Percentiles rank a stretch among this genome's conserved stretches.
Evolutionary conservation across 306 rosid species (phyloP).

Genomic region (Quercus glauca): DNA sequence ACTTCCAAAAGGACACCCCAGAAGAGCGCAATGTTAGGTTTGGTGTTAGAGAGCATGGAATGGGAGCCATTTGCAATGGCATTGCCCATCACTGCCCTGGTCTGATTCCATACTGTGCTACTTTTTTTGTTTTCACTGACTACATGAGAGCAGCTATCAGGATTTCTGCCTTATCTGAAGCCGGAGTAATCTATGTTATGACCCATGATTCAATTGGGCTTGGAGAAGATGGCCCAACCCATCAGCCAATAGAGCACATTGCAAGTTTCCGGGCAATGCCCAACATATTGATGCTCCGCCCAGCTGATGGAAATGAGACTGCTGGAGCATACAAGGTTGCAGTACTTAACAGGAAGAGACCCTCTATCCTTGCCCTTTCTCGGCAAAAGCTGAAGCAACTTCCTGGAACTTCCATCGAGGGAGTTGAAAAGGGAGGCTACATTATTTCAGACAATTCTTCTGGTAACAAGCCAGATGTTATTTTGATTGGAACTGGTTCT

Average conservation of each 20-base stretch:
- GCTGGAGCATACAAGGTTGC: conserved; percentile 98
- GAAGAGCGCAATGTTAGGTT: conserved; percentile 90
- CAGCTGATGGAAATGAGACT: conserved; percentile 97
- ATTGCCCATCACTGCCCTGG: conserved; percentile 95
- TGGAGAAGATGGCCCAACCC: conserved; percentile 99
- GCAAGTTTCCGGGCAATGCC: conserved; percentile 99
- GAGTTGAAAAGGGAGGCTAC: conserved; percentile 95
- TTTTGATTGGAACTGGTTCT: conserved; percentile 91
- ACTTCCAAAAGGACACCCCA: conserved; percentile 87
- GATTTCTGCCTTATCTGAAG: conserved; percentile 70
- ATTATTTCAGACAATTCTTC: conserved; percentile 77
- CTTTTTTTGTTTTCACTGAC: conserved; percentile 98
- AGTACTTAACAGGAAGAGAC: conserved; percentile 69
- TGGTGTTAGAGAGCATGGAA: conserved; percentile 94
- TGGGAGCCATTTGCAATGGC: conserved; percentile 98
- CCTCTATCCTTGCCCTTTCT: conserved; percentile 94
- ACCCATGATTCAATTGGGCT: conserved; percentile 98
- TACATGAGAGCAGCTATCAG: conserved; percentile 99
- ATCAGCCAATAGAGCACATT: conserved; percentile 93
- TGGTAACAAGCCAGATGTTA: conserved; percentile 92
- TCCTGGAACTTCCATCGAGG: conserved; percentile 79
- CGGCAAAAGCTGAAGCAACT: conserved; percentile 85
- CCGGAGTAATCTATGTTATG: conserved; percentile 89
- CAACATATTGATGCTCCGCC: conserved; percentile 91
- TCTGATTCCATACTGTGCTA: conserved; percentile 89